Conservation (phyloP, 2,329 filamentous ascomycete species). For the Colletotrichum shisoi region DNA sequence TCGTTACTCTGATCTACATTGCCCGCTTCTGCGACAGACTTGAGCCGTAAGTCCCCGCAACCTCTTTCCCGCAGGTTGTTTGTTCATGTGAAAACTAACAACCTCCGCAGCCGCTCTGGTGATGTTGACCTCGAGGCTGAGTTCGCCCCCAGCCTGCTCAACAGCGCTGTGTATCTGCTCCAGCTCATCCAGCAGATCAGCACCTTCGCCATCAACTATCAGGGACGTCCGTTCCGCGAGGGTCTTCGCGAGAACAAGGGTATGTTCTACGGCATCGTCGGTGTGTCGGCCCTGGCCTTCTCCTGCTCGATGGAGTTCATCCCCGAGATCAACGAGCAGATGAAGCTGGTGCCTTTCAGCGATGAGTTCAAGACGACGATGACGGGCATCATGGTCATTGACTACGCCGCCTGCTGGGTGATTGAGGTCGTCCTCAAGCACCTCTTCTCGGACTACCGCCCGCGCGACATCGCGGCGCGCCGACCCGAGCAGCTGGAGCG, state of each 20-base stretch:
- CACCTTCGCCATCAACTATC: conserved; percentile 99
- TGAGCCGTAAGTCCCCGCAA: conserved; percentile 73
- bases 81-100: conserved; percentile 43
- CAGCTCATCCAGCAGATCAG: conserved; percentile 99
- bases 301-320: conserved; percentile 94
- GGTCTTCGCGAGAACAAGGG: conserved; percentile 93
- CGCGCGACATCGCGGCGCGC: conserved; percentile 90
- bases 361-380: conserved; percentile 88
- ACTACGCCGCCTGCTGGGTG: conserved; percentile 85
- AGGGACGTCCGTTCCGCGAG: conserved; percentile 96
- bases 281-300: conserved; percentile 89
- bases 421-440: conserved; percentile 88
- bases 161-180: conserved; percentile 94
- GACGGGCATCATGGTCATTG: conserved; percentile 82
- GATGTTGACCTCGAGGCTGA: conserved; percentile 92
- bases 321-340: conserved; percentile 91
- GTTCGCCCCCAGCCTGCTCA: conserved; percentile 90
- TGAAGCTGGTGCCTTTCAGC: conserved; percentile 90
- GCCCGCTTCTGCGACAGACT: conserved; percentile 85
- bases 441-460: conserved; percentile 87
- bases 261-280: conserved; percentile 97
- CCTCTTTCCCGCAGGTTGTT: neutral
- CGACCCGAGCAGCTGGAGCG: conserved; percentile 84
- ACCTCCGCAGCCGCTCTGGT: conserved; percentile 54
- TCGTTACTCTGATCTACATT: conserved; percentile 91